These are phyloP conservation scores for Tothia fuscella DNA, from an alignment of 2,329 filamentous ascomycete genomes.

Conservation along the genomic window DNA sequence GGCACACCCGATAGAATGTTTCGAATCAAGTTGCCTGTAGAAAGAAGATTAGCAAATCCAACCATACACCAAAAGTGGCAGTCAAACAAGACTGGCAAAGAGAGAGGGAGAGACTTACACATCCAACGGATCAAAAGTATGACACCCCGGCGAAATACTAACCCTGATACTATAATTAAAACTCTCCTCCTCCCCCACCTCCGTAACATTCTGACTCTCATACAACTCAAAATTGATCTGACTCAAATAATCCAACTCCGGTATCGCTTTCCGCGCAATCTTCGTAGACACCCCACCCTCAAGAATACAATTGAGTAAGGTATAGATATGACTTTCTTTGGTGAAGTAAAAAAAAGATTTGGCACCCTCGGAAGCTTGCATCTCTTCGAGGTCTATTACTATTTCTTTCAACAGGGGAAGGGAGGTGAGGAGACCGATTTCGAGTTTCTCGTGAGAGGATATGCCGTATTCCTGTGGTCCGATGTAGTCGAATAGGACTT, in stretches of 20 bases:
- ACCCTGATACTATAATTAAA: slow-evolving; percentile 96
- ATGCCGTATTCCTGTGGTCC: slow-evolving; percentile 98
- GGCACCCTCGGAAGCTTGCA: slow-evolving; percentile 86
- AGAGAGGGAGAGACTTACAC: slow-evolving; percentile 36
- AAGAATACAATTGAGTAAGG: slow-evolving; percentile 90
- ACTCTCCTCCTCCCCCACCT: slow-evolving; percentile 48
- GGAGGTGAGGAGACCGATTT: slow-evolving; percentile 90
- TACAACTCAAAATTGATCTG: slow-evolving; percentile 98
- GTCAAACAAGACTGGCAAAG: background rate
- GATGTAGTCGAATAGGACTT: slow-evolving; percentile 95
- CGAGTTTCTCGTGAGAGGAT: slow-evolving; percentile 89
- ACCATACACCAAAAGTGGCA: background rate
- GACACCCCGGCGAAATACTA: slow-evolving; percentile 87
- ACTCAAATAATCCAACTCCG: slow-evolving; percentile 91
- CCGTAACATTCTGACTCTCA: slow-evolving; percentile 65
- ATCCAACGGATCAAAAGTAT: slow-evolving; percentile 91
- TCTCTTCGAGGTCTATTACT: slow-evolving; percentile 90
- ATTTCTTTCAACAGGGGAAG: slow-evolving; percentile 92
- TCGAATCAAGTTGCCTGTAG: slow-evolving; percentile 66
- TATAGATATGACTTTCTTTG: slow-evolving; percentile 98
- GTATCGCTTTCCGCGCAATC: slow-evolving; percentile 88
- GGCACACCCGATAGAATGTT: slow-evolving; percentile 90
- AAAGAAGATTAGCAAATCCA: background rate
- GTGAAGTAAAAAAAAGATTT: slow-evolving; percentile 99
- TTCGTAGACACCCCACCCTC: slow-evolving; percentile 96